Evolutionary conservation across 2,329 filamentous ascomycete species (phyloP).

Genomic region (Fusarium heterosporum): DNA sequence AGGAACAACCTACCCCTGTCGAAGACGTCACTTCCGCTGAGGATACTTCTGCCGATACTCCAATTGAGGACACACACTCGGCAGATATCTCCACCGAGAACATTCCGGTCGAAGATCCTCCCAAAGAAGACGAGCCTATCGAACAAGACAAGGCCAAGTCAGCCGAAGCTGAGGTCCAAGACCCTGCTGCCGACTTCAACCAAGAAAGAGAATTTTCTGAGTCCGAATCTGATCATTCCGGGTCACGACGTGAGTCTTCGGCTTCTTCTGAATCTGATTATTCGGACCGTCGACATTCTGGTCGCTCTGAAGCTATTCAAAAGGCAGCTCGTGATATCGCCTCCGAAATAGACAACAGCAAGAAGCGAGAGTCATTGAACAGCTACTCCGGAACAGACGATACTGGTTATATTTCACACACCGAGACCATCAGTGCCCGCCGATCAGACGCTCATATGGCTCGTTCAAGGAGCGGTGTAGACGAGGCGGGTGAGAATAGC

Average conservation of each 20-base stretch:
- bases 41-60: constrained; percentile 17
- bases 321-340: constrained; percentile 64
- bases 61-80: constrained; percentile 17
- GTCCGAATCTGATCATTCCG: constrained; percentile 33
- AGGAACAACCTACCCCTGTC: constrained; percentile 16
- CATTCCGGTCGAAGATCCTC: constrained; percentile 16
- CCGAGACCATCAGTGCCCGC: constrained; percentile 44
- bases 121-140: constrained; percentile 15
- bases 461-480: constrained; percentile 36
- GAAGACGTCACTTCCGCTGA: constrained; percentile 25
- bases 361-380: constrained; percentile 44
- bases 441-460: constrained; percentile 43
- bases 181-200: constrained; percentile 9
- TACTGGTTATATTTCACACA: constrained; percentile 42
- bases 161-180: constrained; percentile 17
- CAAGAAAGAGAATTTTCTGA: constrained; percentile 34
- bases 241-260: constrained; percentile 42
- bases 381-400: constrained; percentile 39
- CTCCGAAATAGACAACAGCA: constrained; percentile 58
- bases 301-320: constrained; percentile 65
- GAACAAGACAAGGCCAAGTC: constrained; percentile 17
- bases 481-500: constrained; percentile 57
- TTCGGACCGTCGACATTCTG: constrained; percentile 55
- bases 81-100: constrained; percentile 20
- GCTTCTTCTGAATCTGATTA: constrained; percentile 38